Base-by-base conservation (phyloP, 2,329 filamentous ascomycete genomes). In the Talaromyces verruculosus region DNA sequence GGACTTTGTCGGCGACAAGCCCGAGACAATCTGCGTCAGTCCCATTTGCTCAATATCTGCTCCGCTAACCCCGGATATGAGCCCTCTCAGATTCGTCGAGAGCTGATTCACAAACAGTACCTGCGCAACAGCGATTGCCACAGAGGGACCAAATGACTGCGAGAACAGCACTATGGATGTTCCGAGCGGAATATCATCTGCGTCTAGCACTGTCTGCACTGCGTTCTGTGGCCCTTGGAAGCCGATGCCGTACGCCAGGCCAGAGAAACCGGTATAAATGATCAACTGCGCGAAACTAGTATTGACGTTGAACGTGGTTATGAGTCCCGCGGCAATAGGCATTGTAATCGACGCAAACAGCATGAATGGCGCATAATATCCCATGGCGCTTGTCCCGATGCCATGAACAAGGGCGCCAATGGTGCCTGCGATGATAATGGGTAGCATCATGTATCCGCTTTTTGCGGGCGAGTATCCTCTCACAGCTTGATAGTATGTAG, bases 81-180 rank as follows among this genome's bases (percentile, higher is more conserved):
- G 39, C 25, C 49, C 61, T 4, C 17, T 58, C 5, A 68, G 39
- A 28, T 68, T 68, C 17, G 47, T 55, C 15, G 57, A 64, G 7
- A 87, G 78, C 5, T 76, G 75, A 69, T 84, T 84, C 61, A 78
- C 78, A 68, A 87, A 84, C n/a, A 85, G 76, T 64, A 79, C 81
- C 68, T 86, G 82, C 6, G 78, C 84, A 43, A 84, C 79, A 3
- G 80, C 79, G 59, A 86, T 77, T 66, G 85, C 85, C 0, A 86
- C 67, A 4, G 76, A 74, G 4, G 74, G 76, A 5, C 77, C 77
- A 43, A 79, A 75, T 13, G 72, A 76, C 59, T 79, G 74, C 57
- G 71, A 72, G 55, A 78, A 76, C 2, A 74, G 68, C 19, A 76
- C 70, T 11, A 76, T 68, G 22, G 73, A 68, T 19, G 70, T 65